phyloP scores from a whole-genome alignment of 192 early-diverging fungal genomes.

The Coemansia sp. region DNA sequence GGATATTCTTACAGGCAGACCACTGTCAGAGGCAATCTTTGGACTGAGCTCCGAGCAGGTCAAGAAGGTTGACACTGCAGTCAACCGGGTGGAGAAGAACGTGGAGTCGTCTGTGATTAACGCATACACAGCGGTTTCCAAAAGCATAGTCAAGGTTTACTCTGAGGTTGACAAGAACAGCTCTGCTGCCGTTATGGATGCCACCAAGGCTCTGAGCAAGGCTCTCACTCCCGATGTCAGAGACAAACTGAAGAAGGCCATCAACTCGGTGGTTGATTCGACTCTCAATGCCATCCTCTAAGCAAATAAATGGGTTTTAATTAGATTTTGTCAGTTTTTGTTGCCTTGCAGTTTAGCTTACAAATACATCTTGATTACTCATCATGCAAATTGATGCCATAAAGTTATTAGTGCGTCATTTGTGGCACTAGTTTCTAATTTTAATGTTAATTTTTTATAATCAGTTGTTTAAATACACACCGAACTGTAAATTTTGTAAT shows the following conservation, averaged over 20 bases:
- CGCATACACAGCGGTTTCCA: constrained; percentile 19
- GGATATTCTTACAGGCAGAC: constrained; percentile 44
- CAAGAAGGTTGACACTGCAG: constrained; percentile 43
- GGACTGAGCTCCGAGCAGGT: constrained; percentile 47
- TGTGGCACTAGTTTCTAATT: not conserved
- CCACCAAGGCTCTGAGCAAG: constrained; percentile 34
- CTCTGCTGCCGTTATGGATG: constrained; percentile 38
- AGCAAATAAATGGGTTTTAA: not conserved
- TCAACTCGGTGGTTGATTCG: constrained; percentile 41
- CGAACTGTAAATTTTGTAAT: no score
- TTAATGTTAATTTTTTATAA: not conserved
- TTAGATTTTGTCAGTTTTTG: no score
- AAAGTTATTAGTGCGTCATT: no score
- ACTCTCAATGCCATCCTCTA: constrained; percentile 45
- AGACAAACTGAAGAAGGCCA: constrained; percentile 53
- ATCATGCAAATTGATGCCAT: no score
- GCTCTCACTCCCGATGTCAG: constrained; percentile 51
- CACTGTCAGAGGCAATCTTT: constrained; percentile 51
- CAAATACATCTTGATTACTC: no score
- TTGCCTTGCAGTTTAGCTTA: no score
- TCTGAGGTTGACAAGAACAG: constrained; percentile 44
- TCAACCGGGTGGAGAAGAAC: constrained; percentile 35
- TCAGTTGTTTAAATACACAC: no score
- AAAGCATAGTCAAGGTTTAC: constrained; percentile 32
- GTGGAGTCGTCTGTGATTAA: constrained; percentile 15